Percentiles rank a stretch among this genome's conserved stretches.
Evolutionary conservation across 2,329 filamentous ascomycete species (phyloP).

Genomic region (Arthrobotrys conoides): DNA sequence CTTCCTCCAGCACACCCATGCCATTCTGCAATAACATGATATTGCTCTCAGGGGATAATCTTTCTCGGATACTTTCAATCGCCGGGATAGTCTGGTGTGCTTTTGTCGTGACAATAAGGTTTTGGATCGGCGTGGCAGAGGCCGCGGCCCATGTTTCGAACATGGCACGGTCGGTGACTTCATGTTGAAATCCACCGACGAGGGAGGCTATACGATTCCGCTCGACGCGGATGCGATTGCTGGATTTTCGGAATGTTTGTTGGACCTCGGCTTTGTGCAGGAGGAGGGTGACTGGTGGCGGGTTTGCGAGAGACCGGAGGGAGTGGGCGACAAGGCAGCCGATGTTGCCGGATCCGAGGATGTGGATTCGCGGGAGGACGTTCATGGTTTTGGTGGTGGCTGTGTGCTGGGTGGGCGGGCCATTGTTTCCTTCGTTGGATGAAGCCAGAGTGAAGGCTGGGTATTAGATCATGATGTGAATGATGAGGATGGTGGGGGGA

Average conservation of each 20-base stretch:
- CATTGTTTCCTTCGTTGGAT: slow-evolving; percentile 67
- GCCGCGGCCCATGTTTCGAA: slow-evolving; percentile 50
- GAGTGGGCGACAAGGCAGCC: slow-evolving; percentile 83
- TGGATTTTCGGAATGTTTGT: slow-evolving; percentile 69
- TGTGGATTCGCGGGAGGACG: slow-evolving; percentile 73
- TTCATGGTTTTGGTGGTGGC: slow-evolving; percentile 65
- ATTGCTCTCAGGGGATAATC: slow-evolving; percentile 78
- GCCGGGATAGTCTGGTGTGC: slow-evolving; percentile 77
- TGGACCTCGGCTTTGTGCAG: slow-evolving; percentile 75
- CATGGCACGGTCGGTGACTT: slow-evolving; percentile 53
- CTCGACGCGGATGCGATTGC: slow-evolving; percentile 69
- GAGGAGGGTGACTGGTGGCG: slow-evolving; percentile 84
- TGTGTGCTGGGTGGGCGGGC: slow-evolving; percentile 63
- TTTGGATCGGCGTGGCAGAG: slow-evolving; percentile 71
- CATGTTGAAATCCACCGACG: slow-evolving; percentile 64
- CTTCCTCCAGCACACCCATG: slow-evolving; percentile 83
- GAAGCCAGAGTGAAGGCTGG: slow-evolving; percentile 14
- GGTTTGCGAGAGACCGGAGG: slow-evolving; percentile 74
- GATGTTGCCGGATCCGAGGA: slow-evolving; percentile 85
- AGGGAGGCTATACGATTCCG: slow-evolving; percentile 67
- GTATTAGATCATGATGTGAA: slow-evolving; percentile 20
- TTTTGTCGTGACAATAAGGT: slow-evolving; percentile 85
- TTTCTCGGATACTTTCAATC: slow-evolving; percentile 76
- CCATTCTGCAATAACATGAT: slow-evolving; percentile 85
- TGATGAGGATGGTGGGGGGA: no score